Evolutionary conservation across 805 yeast species (phyloP), one percentile per base, ranked within the genome.

Genomic region (Candida morakotiae): DNA sequence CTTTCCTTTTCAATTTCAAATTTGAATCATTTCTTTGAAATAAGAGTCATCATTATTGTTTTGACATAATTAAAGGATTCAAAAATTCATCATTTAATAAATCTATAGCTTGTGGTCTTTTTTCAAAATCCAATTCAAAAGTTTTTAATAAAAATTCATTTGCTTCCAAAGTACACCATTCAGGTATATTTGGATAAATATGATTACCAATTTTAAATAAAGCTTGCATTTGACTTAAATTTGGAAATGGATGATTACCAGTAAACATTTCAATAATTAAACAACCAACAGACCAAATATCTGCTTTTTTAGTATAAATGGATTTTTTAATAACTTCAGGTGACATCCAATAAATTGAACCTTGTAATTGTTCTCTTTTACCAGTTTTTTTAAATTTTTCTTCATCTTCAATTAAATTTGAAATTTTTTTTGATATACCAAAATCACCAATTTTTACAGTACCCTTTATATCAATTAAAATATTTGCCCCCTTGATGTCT

Each of bases 261-360:
- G 98, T 88, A 51, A 87, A 81, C 95, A 93, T 88, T 59, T 93
- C 98, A 23, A 93, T 81, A 10, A 91, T 76, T 18, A 93, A 72
- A 58, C 98, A 93, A 0, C 98, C 98, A 8, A 94, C 83, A 0
- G 96, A 87, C 98, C 98, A 93, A 18, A 93, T 87, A 57, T 93
- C 98, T 0, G 96, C 95, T 58, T 87, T 87, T 26, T 83, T 81
- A 1, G 98, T 91, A 37, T 91, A 86, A 0, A 88, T 86, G 2
- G 86, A 81, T 53, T 89, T 97, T 51, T 88, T 87, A 13, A 93
- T 98, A 7, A 93, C 98, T 56, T 93, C 98, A 0, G 98, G 98
- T 0, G 98, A 98, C 98, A 93, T 93, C 98, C 98, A 93, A 55
- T 83, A 93, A 0, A 91, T 70, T 40, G 96, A 87, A 0, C 98